Conservation (phyloP, 73 alveolate species). For the Symbiodinium pilosum region DNA sequence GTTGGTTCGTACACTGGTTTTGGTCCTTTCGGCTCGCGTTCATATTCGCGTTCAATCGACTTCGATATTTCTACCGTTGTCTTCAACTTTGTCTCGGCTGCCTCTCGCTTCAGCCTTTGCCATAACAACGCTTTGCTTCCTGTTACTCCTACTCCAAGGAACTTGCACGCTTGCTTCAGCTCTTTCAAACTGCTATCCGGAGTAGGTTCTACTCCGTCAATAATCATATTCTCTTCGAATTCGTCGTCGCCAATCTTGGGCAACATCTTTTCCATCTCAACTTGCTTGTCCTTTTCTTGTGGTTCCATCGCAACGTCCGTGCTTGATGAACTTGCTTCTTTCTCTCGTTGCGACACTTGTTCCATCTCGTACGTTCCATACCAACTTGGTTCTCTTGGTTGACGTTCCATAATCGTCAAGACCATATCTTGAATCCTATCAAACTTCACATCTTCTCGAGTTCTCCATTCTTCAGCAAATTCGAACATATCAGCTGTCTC, state of each 20-base stretch:
- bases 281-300: background rate
- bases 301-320: background rate
- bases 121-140: background rate
- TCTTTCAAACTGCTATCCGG: background rate
- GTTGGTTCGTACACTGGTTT: background rate
- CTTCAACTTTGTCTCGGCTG: background rate
- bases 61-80: background rate
- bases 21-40: background rate
- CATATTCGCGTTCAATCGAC: background rate
- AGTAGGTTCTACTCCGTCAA: background rate
- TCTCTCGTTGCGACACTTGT: background rate
- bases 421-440: background rate
- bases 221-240: background rate
- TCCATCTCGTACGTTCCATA: background rate
- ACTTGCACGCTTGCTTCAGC: background rate
- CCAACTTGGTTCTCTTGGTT: background rate
- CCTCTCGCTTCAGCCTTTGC: background rate
- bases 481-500: background rate
- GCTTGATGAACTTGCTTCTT: background rate
- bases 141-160: background rate
- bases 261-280: background rate
- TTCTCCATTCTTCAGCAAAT: background rate
- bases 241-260: background rate
- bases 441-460: background rate
- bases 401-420: background rate